Conservation (phyloP, 2,329 filamentous ascomycete genomes). For the Dothideomycetes sp. region DNA sequence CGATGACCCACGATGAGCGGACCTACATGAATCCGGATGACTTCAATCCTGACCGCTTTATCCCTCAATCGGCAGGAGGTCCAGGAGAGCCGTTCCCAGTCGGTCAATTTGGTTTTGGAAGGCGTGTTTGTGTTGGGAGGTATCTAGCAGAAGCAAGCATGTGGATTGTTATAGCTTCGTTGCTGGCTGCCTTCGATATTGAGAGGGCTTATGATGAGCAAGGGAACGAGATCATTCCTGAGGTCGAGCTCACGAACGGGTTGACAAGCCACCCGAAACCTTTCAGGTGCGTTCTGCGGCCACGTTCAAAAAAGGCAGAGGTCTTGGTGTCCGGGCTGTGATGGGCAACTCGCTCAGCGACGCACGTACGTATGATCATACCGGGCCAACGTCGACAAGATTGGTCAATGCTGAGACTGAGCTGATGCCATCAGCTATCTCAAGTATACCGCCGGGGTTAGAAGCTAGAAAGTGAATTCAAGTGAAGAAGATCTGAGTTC, state of each 20-base stretch:
- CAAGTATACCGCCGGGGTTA: no score
- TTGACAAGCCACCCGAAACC: slow-evolving; percentile 7
- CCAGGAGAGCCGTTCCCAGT: slow-evolving; percentile 35
- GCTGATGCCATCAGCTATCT: no score
- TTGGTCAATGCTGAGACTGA: no score
- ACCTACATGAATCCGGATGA: slow-evolving; percentile 31
- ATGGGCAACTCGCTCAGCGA: no score
- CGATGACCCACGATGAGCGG: slow-evolving; percentile 31
- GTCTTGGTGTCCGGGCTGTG: slow-evolving; percentile 1
- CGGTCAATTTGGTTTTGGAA: slow-evolving; percentile 26
- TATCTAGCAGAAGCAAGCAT: slow-evolving; percentile 23
- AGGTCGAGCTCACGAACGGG: slow-evolving; percentile 13
- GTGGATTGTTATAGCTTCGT: slow-evolving; percentile 29
- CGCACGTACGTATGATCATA: no score
- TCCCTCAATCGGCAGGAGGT: slow-evolving; percentile 20
- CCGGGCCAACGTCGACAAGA: no score
- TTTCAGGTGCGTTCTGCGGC: slow-evolving; percentile 4
- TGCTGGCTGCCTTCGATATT: slow-evolving; percentile 29
- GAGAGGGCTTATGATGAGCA: slow-evolving; percentile 21
- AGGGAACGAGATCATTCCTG: slow-evolving; percentile 24
- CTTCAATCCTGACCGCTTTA: slow-evolving; percentile 38
- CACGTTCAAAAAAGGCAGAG: slow-evolving; percentile 5
- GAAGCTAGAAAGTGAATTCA: no score
- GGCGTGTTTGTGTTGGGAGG: slow-evolving; percentile 9
- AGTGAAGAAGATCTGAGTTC: no score